A percentile compares a stretch with the other conserved stretches of the same genome.
These are phyloP conservation scores for Jamesozyma piceae DNA, from an alignment of 805 yeast genomes.

Conservation along the genomic window DNA sequence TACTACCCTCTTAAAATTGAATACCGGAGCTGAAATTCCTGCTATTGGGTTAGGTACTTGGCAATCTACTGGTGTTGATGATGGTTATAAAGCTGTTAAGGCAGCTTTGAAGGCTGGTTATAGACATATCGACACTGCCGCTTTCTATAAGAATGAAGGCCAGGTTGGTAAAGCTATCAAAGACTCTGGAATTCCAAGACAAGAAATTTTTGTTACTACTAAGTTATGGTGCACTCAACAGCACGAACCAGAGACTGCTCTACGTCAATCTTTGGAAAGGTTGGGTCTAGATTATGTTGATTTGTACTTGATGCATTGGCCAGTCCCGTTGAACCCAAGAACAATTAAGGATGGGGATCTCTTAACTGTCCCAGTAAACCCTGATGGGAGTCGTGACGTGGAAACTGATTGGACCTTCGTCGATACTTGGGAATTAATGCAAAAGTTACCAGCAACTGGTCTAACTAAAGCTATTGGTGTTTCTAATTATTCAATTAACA, in stretches of 20 bases:
- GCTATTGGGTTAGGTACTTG: slow-evolving; percentile 70
- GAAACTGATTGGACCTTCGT: slow-evolving; percentile 36
- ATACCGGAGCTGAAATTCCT: slow-evolving; percentile 58
- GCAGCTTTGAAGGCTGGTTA: slow-evolving; percentile 57
- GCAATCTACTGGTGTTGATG: slow-evolving; percentile 45
- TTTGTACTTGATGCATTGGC: slow-evolving; percentile 78
- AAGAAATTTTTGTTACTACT: slow-evolving; percentile 60
- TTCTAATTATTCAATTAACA: slow-evolving; percentile 54
- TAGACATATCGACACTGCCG: slow-evolving; percentile 73
- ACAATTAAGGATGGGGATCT: slow-evolving; percentile 30
- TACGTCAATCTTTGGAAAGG: slow-evolving; percentile 50
- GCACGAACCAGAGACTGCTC: slow-evolving; percentile 40
- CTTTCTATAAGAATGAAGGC: slow-evolving; percentile 56
- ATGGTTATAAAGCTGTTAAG: slow-evolving; percentile 47
- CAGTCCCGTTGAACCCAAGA: slow-evolving; percentile 43
- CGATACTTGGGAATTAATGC: slow-evolving; percentile 57
- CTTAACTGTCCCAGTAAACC: slow-evolving; percentile 29
- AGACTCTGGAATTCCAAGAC: slow-evolving; percentile 54
- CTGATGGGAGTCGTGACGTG: slow-evolving; percentile 34
- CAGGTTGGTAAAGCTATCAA: slow-evolving; percentile 50
- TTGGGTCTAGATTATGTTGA: slow-evolving; percentile 71
- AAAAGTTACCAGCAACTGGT: slow-evolving; percentile 43
- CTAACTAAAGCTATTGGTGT: slow-evolving; percentile 65
- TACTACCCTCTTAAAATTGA: slow-evolving; percentile 33
- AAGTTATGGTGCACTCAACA: slow-evolving; percentile 54